These are phyloP conservation scores for Termitomyces heimii DNA, from an alignment of 768 basidiomycete genomes.

Conservation along the genomic window DNA sequence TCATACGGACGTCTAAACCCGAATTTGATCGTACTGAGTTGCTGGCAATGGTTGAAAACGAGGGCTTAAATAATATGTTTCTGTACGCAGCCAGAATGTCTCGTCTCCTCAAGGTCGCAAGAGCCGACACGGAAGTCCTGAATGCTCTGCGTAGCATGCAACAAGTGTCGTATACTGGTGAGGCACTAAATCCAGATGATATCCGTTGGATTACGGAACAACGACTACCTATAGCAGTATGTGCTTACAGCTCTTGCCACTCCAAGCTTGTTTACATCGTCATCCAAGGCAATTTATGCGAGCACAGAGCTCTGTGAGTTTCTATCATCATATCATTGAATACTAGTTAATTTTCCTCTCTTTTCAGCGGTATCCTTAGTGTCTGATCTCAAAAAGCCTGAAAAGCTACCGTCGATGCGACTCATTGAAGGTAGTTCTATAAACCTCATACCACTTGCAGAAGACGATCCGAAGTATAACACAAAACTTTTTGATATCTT, in stretches of 20 bases:
- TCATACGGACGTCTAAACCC: constrained; percentile 6
- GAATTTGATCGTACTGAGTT: constrained; percentile 8
- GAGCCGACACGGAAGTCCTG: not conserved
- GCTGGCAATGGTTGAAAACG: constrained; percentile 2
- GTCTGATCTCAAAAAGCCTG: constrained; percentile 2
- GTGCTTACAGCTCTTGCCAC: not conserved
- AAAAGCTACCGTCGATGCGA: constrained; percentile 1
- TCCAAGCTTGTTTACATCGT: not conserved
- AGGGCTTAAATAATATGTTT: constrained; percentile 7
- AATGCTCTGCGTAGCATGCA: constrained; percentile 5
- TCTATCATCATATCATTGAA: not conserved
- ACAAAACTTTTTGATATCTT: constrained; percentile 3
- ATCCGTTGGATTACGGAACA: constrained; percentile 3
- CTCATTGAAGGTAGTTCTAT: not conserved
- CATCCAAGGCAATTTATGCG: constrained; percentile 5
- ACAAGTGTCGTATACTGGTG: constrained; percentile 7
- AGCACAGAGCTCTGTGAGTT: constrained; percentile 4
- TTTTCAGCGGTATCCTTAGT: constrained; percentile 4
- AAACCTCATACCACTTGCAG: not conserved
- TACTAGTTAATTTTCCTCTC: no score
- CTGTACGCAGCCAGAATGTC: constrained; percentile 1
- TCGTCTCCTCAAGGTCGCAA: constrained; percentile 1
- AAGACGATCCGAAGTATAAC: not conserved
- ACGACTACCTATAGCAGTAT: constrained; percentile 4
- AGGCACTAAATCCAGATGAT: constrained; percentile 6